Percentiles rank a stretch among this genome's conserved stretches.
phyloP scores from a whole-genome alignment of 768 basidiomycete species.

The Coprinellus micaceus region DNA sequence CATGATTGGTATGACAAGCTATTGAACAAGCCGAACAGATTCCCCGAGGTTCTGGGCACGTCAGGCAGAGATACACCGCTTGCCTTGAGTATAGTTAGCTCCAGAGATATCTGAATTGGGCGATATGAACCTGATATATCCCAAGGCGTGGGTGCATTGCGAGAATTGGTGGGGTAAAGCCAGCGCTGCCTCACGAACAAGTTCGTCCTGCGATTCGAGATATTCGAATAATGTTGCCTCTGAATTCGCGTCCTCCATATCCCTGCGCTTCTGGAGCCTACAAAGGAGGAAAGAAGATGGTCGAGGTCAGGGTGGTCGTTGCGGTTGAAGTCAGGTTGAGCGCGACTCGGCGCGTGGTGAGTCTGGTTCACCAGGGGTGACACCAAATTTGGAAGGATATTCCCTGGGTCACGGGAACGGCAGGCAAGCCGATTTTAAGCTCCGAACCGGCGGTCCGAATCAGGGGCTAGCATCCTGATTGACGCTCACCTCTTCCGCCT shows the following conservation, averaged over 20 bases:
- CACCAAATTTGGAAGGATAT: no score
- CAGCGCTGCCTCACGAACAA: conserved; percentile 48
- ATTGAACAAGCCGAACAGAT: conserved; percentile 83
- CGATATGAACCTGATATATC: conserved; percentile 44
- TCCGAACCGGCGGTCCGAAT: no score
- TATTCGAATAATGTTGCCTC: conserved; percentile 43
- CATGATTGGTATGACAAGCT: conserved; percentile 83
- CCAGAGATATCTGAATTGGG: conserved; percentile 8
- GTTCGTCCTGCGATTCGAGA: conserved; percentile 44
- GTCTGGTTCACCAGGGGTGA: no score
- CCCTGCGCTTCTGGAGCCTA: not conserved
- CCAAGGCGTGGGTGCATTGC: conserved; percentile 59
- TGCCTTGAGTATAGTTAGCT: conserved; percentile 42
- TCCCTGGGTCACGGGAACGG: no score
- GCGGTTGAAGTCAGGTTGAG: no score
- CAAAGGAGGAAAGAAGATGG: not conserved
- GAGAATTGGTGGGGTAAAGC: conserved; percentile 65
- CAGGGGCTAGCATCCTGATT: no score
- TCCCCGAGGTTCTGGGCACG: conserved; percentile 64
- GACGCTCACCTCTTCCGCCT: no score
- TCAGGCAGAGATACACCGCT: conserved; percentile 77
- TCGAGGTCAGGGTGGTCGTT: not conserved
- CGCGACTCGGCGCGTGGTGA: not conserved
- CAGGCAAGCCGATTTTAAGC: no score
- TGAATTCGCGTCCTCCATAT: not conserved